Evolutionary conservation across 2,329 filamentous ascomycete species (phyloP), one percentile per base, ranked within the genome.

Genomic region (Lachnellula arida): DNA sequence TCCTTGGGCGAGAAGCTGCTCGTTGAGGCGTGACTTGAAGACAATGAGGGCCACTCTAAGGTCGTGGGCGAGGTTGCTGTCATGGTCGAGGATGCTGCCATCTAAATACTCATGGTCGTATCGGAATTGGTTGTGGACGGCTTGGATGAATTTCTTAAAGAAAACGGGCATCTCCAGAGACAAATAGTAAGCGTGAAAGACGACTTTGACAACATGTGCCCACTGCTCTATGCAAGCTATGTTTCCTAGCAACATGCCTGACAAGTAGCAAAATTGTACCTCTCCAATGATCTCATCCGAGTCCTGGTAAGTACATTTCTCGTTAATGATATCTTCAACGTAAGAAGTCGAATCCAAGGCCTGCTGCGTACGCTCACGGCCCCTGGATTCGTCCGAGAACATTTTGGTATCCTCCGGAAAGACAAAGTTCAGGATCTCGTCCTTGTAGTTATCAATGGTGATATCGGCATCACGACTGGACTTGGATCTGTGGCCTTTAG

Each of bases 181-280:
- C 1, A 86, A 75, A 9, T 63, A 60, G 63, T 78, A 76, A 2
- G 80, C 76, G 25, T 76, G 76, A 47, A 86, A 74, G 11, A 83
- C 63, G 35, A 84, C 65, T 48, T 73, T 76, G 40, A 79, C 73
- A 58, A 83, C 75, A 63, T 82, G 75, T 73, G 77, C 81, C 83
- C 82, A 86, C 59, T 86, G 82, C 58, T 84, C 80, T 44, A 84
- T 72, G 61, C 82, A 86, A 8, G 80, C 74, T 43, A 79, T 71
- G 65, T 84, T 86, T 42, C 79, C 78, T 1, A 86, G 75, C 53
- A 81, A 75, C 66, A 79, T 76, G 39, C 82, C 82, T 0, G 78
- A 78, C 4, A 86, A 63, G 62, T 80, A 86, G 43, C 77, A 76
- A 65, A 86, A 80, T 61, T 86, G 83, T 2, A 86, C 67, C 65